phyloP scores from a whole-genome alignment of 345 rosid species.

The Aethionema arabicum region DNA sequence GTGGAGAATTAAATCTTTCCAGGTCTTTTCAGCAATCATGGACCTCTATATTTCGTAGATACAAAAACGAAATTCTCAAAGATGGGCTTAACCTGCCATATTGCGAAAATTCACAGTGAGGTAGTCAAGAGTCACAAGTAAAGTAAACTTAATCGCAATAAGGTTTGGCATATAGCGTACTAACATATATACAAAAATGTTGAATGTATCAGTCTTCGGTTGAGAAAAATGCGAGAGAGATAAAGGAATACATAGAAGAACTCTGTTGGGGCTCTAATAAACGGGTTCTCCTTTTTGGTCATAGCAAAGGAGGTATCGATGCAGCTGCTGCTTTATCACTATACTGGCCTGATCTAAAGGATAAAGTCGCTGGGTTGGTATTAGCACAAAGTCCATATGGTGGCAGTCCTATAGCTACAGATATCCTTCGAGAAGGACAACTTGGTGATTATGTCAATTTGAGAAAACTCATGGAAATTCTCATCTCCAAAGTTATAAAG shows the following conservation, averaged over 20 bases:
- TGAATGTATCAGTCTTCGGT: constrained; percentile 75
- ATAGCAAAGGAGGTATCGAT: constrained; percentile 99
- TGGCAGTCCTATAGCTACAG: constrained; percentile 92
- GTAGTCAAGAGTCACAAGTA: constrained; percentile 36
- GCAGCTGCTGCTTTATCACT: constrained; percentile 93
- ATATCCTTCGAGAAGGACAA: constrained; percentile 91
- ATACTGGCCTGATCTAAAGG: constrained; percentile 93
- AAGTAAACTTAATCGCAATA: background rate
- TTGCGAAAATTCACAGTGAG: constrained; percentile 99
- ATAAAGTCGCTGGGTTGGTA: constrained; percentile 89
- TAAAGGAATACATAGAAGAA: constrained; percentile 93
- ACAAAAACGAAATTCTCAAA: constrained; percentile 83
- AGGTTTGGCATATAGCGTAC: constrained; percentile 3
- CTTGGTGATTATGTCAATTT: constrained; percentile 88
- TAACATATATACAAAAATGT: constrained; percentile 15
- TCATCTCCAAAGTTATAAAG: constrained; percentile 91
- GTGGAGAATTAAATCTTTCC: constrained; percentile 22
- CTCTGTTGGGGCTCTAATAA: constrained; percentile 93
- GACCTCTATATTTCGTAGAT: constrained; percentile 89
- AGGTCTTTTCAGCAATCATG: constrained; percentile 99
- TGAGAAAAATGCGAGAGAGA: constrained; percentile 93
- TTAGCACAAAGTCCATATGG: constrained; percentile 95
- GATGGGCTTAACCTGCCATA: constrained; percentile 91
- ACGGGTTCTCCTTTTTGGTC: constrained; percentile 90
- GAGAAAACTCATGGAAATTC: constrained; percentile 80